phyloP scores from a whole-genome alignment of 1,139 yeast genomes.

The Suhomyces terraborum region DNA sequence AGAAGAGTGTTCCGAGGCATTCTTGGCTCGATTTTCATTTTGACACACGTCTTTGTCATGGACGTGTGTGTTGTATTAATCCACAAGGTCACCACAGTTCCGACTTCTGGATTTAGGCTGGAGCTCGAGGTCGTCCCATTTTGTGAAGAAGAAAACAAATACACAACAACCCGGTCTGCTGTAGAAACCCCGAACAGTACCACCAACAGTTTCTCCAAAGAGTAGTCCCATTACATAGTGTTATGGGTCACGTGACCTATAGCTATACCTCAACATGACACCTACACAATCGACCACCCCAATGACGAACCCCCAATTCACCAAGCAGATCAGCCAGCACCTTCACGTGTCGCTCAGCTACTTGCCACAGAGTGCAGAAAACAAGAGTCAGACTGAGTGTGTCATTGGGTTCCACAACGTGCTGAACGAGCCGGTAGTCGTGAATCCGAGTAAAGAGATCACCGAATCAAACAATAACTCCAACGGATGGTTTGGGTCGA shows the following conservation, averaged over 20 bases:
- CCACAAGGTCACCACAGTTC: neutral
- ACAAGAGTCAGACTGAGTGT: constrained; percentile 18
- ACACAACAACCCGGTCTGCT: neutral
- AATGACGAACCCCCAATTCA: constrained; percentile 9
- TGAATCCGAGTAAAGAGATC: constrained; percentile 19
- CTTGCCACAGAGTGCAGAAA: constrained; percentile 1
- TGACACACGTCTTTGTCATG: neutral
- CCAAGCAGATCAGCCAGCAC: constrained; percentile 22
- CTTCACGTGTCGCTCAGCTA: constrained; percentile 20
- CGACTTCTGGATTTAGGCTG: constrained; percentile 2
- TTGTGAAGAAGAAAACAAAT: constrained; percentile 1
- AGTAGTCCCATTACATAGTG: neutral
- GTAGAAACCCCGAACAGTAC: neutral
- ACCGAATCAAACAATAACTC: constrained; percentile 3
- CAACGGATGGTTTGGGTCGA: constrained; percentile 15
- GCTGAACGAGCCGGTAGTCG: constrained; percentile 19
- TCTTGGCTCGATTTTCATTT: neutral
- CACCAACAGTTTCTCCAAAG: too few species aligned
- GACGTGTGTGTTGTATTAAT: neutral
- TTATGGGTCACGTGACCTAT: neutral
- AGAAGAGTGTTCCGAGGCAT: neutral
- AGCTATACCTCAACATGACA: neutral
- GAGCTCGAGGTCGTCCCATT: neutral
- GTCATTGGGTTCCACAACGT: constrained; percentile 25
- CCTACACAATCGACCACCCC: neutral